Base-by-base conservation (phyloP, 345 rosid genomes). In the Populus nigra region DNA sequence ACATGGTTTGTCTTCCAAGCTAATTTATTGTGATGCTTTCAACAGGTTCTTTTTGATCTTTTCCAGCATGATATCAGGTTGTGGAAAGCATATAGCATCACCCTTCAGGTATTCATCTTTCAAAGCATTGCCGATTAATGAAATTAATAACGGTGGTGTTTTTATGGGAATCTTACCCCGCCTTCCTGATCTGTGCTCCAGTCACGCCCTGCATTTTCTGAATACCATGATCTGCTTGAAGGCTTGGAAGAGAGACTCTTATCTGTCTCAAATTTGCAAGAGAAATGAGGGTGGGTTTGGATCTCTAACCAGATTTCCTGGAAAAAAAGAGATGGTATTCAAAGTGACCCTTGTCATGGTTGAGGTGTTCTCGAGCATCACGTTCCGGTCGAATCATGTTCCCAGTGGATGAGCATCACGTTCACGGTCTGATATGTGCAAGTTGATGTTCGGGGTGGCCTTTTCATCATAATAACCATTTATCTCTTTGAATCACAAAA, bases 1-100 rank as follows among this genome's bases (percentile, higher is more conserved):
- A 0, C 8, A 27, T 69, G 38, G 61, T 17, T 33, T 29, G 31
- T 5, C 20, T 45, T 43, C 65, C 36, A 45, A 7, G 5, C 7
- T 33, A 49, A 20, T 50, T 57, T 17, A 8, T 22, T 55, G 65
- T 38, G 55, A 43, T 69, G 6, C 18, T 45, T 35, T 43, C 22
- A 35, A 76, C 86, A 94, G 98, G 98, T 95, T 74, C 94, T 95
- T 50, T 92, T 88, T 84, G 97, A 95, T 88, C 90, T 91, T 74
- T 95, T 93, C 80, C 91, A 82, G 79, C 90, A 84, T 78, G 98
- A 93, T 79, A 70, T 78, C 84, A 89, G 96, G 71, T 75, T 95
- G 55, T 95, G 99, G 98, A 81, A 86, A 85, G 99, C 99, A 66
- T 95, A 95, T 78, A 82, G 91, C 77, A 68, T 86, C 74, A 93